Evolutionary conservation across 2,329 filamentous ascomycete genomes (phyloP), one percentile per base, ranked within the genome.

Genomic region (Daldinia sp.): DNA sequence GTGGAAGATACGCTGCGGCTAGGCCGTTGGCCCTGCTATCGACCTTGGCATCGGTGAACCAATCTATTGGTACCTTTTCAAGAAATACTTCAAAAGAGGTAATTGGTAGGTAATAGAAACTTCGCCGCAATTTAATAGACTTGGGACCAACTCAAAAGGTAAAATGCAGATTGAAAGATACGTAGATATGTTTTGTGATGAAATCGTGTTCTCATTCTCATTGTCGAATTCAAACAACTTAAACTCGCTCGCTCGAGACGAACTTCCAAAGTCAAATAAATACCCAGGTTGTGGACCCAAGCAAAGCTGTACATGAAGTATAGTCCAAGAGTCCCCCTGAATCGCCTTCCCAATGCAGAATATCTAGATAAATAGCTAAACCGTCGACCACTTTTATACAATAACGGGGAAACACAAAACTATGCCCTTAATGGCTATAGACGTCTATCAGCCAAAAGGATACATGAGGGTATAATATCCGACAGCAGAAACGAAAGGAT

Each of bases 161-260:
- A 13, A 48, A 48, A n/a, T 6, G 28, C 15, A 51, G 18, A 3
- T 18, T 51, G 15, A 15, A 51, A 33, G 26, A 33, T 30, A 51
- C 18, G 10, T 50, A 50, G 23, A 2, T 30, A 3, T 6, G 30
- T 15, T 26, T 51, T 33, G 46, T 26, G 46, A 51, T 55, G 63
- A 51, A 70, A 54, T 61, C 59, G 53, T 70, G 44, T 67, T 67
- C 67, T 72, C 64, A 70, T 70, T 70, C 63, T 69, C 67, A 62
- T 70, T 46, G 53, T 70, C 42, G 35, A 61, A 56, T 20, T 68
- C 35, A 35, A 60, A 54, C 48, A 42, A 42, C 35, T 51, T 28
- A 55, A 55, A 55, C 51, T 63, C 13, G 53, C 54, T 70, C 50
- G 56, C 60, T 67, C 53, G 60, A 55, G 35, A 53, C 63, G 42